phyloP scores from a whole-genome alignment of 1,139 yeast species.

The Blastobotrys ciferrii region DNA sequence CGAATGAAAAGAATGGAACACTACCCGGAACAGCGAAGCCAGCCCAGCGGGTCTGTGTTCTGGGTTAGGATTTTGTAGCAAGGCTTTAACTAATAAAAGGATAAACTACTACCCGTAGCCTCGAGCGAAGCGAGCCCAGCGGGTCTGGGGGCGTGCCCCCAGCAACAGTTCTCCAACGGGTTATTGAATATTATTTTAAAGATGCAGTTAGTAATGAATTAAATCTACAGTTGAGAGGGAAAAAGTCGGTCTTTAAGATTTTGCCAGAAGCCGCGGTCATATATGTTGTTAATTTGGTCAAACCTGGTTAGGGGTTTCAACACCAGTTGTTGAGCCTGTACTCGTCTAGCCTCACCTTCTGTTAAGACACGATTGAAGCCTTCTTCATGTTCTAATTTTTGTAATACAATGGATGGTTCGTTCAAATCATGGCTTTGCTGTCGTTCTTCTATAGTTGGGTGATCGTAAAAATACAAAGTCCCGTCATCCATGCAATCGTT shows the following conservation, averaged over 20 bases:
- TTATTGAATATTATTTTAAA: too few species aligned
- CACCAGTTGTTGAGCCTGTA: slow-evolving; percentile 22
- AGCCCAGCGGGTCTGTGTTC: too few species aligned
- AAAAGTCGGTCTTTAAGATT: slow-evolving; percentile 46
- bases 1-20: too few species aligned
- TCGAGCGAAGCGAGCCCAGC: too few species aligned
- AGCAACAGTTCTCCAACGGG: too few species aligned
- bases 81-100: too few species aligned
- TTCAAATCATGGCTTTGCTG: slow-evolving; percentile 18
- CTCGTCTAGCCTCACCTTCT: slow-evolving; percentile 26
- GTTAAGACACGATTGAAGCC: slow-evolving; percentile 34
- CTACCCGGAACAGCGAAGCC: too few species aligned
- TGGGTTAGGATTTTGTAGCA: too few species aligned
- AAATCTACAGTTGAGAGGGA: slow-evolving; percentile 16
- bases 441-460: slow-evolving; percentile 16
- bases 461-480: slow-evolving; percentile 39
- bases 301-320: slow-evolving; percentile 42
- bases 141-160: too few species aligned
- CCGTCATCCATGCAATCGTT: slow-evolving; percentile 57
- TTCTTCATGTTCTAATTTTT: slow-evolving; percentile 24
- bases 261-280: slow-evolving; percentile 60
- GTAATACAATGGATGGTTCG: slow-evolving; percentile 33
- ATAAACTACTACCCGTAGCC: too few species aligned
- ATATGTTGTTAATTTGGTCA: slow-evolving; percentile 57
- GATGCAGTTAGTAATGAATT: too few species aligned